Base-by-base conservation (phyloP, 2,329 filamentous ascomycete genomes). In the Pseudohalonectria lignicola region DNA sequence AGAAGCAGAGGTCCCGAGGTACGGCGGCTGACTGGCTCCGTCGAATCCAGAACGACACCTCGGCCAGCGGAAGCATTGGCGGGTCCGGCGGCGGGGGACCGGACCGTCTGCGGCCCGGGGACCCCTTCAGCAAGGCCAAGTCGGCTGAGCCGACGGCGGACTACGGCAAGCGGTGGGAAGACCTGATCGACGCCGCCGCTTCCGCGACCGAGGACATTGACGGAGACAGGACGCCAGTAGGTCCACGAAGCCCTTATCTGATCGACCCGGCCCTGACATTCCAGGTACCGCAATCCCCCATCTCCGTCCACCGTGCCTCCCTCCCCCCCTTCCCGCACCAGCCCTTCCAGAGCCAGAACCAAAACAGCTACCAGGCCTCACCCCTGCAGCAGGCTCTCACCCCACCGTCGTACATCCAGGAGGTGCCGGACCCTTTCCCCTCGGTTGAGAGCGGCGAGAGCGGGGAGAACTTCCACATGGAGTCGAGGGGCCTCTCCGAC, bases 161-260 rank as follows among this genome's bases (percentile, higher is more conserved):
- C 42, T 83, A 84, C 61, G 87, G 86, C 47, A 94, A 92, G 63
- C 74, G 90, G 51, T 96, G 90, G 92, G 86, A 94, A 60, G 90
- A 96, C 59, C 70, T 96, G 43, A 93, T 96, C 47, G 88, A 95
- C 60, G 90, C 90, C 37, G 90, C 73, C 39, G 87, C 90, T 23
- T 94, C 86, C 44, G 87, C 88, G 20, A 93, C 86, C 3, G 88
- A 94, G 62, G 90, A 82, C 51, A 74, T 92, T 53, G 86, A 94
- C 56, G 87, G 88, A 54, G 88, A 94, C 59, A 76, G 90, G 55
- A 93, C 86, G 56, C 85, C 85, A 53, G 85, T 93, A 74, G 69
- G 79, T 70, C 49, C 46, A 49, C 46, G 50, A 45, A 50, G 49
- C 52, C 51, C 49, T 25, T 48, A 44, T 49, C 49, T 50, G 59